Base-by-base conservation (phyloP, 139 green algal genomes). In the Protoeuglena noctilucae region DNA sequence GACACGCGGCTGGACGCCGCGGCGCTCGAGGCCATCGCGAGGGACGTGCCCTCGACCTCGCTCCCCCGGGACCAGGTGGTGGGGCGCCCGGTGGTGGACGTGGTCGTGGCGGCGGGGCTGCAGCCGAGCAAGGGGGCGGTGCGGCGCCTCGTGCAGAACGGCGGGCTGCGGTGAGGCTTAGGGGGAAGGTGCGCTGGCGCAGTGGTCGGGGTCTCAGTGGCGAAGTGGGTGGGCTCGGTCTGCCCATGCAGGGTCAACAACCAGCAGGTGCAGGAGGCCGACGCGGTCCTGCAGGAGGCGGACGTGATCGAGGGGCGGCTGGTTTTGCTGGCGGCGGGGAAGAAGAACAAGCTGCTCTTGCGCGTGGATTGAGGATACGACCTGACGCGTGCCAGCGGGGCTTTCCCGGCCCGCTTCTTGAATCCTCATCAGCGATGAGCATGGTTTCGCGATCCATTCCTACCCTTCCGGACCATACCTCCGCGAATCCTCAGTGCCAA, bases 301-400 rank as follows among this genome's bases (percentile, higher is more conserved):
- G 81, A 95, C 61, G 51, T 96, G 1, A 79, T 98, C 21, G 91
- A 90, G 0, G 87, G 77, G 1, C 72, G 69, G 9, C 68, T 97
- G 66, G 43, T 95, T 59, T 77, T 98, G 51, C 46, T 98, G 48
- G 79, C 83, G 0, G 71, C 82, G 1, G 91, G 91, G 23, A 98
- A 97, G 77, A 98, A 98, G 72, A 98, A 98, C 73, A 98, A 98
- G 63, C 74, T 96, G 73, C 66, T 98, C 1, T 62, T 96, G 34
- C 67, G 70, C 1, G 53, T 95, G 26, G 55, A n/a, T n/a, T n/a
- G n/a, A n/a, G n/a, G n/a, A n/a, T n/a, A n/a, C n/a, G n/a, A n/a
- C n/a, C n/a, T n/a, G n/a, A n/a, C n/a, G n/a, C n/a, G n/a, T n/a
- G n/a, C n/a, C n/a, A n/a, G n/a, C n/a, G n/a, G n/a, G n/a, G n/a